Evolutionary conservation across 495 filamentous ascomycete genomes (phyloP), one percentile per base, ranked within the genome.

Genomic region (Massariosphaeria phaeospora): DNA sequence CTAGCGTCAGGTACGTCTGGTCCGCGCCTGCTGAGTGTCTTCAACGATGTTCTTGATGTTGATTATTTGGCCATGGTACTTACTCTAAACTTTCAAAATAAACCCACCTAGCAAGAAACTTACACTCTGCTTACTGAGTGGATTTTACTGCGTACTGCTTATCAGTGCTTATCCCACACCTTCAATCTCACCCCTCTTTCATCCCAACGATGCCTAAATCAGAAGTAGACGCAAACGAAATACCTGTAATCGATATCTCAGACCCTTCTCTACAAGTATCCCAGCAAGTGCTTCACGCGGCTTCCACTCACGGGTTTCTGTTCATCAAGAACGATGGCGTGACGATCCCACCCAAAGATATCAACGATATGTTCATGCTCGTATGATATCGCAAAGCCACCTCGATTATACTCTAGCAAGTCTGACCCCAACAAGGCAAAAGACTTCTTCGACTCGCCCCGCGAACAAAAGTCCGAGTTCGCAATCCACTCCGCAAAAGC

Each of bases 171-270:
- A n/a, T n/a, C n/a, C n/a, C n/a, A n/a, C 41, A 9, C 24, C 9
- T 36, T 31, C 18, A 7, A 13, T 21, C 2, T 26, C 34, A 40
- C 18, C 24, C 10, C 39, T 23, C n/a, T 18, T 29, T 24, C 36
- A 6, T 2, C 3, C 9, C n/a, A 36, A 56, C 4, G 10, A 65
- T 66, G 63, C 15, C 59, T 40, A 24, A 35, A 20, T 40, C 56
- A 49, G 64, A 81, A 79, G 75, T 59, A 75, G 10, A 67, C 55
- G 48, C 58, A 4, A 13, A 78, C 42, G 63, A 75, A 18, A 87
- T 95, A 24, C 88, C 91, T 10, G 72, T 95, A 58, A 86, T 97
- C 61, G 84, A 95, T 65, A 81, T 97, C 64, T 82, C 78, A 7
- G 51, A 63, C 7, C 41, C 52, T 2, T 72, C 75, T 35, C 62